phyloP scores from a whole-genome alignment of 108 stramenopile genomes.

The Fragilaria radians region DNA sequence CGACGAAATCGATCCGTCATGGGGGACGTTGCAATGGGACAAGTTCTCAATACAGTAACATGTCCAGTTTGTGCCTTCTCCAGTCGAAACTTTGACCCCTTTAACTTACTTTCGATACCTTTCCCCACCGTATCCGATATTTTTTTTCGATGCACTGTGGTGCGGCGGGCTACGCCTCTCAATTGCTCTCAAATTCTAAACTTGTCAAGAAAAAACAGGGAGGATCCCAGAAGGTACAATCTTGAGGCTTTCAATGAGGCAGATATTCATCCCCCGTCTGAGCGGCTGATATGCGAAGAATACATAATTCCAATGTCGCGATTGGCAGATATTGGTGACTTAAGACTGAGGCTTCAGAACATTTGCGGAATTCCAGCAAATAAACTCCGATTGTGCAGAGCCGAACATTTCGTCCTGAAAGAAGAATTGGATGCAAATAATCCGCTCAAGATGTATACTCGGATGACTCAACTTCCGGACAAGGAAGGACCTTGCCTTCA shows the following conservation, averaged over 20 bases:
- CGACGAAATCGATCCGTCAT: constrained; percentile 76
- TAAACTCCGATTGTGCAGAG: constrained; percentile 46
- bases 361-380: constrained; percentile 60
- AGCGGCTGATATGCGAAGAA: constrained; percentile 54
- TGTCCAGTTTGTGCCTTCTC: constrained; percentile 73
- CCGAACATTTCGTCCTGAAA: constrained; percentile 38
- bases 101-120: constrained; percentile 87
- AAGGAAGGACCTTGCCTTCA: constrained; percentile 81
- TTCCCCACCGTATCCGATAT: constrained; percentile 86
- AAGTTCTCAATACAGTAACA: constrained; percentile 73
- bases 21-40: constrained; percentile 80
- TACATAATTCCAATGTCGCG: constrained; percentile 76
- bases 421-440: constrained; percentile 24
- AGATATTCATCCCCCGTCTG: constrained; percentile 50
- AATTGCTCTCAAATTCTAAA: constrained; percentile 67
- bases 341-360: constrained; percentile 72
- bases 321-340: constrained; percentile 76
- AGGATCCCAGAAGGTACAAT: constrained; percentile 19
- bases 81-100: constrained; percentile 92
- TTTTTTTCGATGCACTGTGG: constrained; percentile 64
- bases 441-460: constrained; percentile 25
- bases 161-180: constrained; percentile 63
- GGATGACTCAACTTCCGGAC: constrained; percentile 55
- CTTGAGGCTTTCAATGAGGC: constrained; percentile 3
- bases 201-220: constrained; percentile 19